Conservation (phyloP, 768 basidiomycete species). For the Lactarius sanguifluus region DNA sequence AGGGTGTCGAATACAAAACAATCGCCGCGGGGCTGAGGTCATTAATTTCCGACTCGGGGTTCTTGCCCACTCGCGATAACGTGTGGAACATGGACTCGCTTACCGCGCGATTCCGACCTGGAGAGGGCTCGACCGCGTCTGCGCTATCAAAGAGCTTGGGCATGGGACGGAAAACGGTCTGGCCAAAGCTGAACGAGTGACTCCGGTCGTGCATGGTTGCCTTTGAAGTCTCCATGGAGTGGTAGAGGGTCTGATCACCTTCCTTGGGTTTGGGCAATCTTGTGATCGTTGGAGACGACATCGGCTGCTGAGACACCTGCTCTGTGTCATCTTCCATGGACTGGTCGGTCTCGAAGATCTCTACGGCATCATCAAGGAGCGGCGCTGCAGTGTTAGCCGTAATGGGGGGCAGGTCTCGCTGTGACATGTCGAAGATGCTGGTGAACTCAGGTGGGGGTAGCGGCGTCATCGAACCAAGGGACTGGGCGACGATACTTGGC, state of each 20-base stretch:
- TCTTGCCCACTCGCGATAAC: constrained; percentile 44
- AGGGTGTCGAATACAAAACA: constrained; percentile 42
- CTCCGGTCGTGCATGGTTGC: constrained; percentile 50
- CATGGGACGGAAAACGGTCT: constrained; percentile 57
- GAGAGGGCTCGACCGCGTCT: constrained; percentile 18
- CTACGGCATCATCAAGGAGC: constrained; percentile 41
- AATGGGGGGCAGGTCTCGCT: constrained; percentile 52
- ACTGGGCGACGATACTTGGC: constrained; percentile 23
- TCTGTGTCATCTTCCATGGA: constrained; percentile 29
- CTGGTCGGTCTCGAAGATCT: constrained; percentile 37
- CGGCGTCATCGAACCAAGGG: constrained; percentile 39
- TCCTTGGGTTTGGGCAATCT: constrained; percentile 12
- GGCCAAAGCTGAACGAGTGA: constrained; percentile 68
- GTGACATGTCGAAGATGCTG: constrained; percentile 59
- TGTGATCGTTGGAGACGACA: constrained; percentile 16
- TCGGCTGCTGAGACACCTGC: constrained; percentile 14
- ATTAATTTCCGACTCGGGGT: constrained; percentile 64
- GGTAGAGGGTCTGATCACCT: constrained; percentile 13
- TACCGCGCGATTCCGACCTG: constrained; percentile 50
- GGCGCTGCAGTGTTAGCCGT: constrained; percentile 35
- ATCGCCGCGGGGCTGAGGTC: constrained; percentile 53
- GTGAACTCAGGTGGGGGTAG: constrained; percentile 46
- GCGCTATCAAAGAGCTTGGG: constrained; percentile 32
- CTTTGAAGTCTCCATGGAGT: constrained; percentile 30
- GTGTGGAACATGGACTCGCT: constrained; percentile 67